phyloP scores from a whole-genome alignment of 2,329 filamentous ascomycete genomes.

The Parastagonospora nodorum region DNA sequence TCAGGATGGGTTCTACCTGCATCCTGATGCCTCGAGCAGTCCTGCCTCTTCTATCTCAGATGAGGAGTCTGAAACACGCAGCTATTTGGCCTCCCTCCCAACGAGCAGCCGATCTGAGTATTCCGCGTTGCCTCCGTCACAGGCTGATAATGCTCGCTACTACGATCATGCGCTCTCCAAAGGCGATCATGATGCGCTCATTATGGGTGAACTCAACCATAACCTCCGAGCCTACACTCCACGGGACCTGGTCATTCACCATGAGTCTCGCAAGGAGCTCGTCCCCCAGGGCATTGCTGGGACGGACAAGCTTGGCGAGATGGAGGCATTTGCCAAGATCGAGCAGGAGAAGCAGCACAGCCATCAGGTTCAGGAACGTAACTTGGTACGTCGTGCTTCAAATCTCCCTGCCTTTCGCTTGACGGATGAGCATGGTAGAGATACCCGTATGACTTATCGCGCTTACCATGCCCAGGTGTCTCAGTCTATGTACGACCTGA shows the following conservation, averaged over 20 bases:
- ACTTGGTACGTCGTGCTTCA: constrained; percentile 15
- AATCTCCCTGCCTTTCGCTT: constrained; percentile 8
- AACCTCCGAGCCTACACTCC: constrained; percentile 22
- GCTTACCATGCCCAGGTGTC: constrained; percentile 2
- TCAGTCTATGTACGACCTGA: constrained; percentile 7
- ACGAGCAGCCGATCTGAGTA: too few relatives aligned
- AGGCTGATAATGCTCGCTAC: constrained; percentile 16
- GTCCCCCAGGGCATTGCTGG: constrained; percentile 3
- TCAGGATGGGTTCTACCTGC: too few relatives aligned
- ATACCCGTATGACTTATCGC: constrained; percentile 1
- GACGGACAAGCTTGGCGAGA: constrained; percentile 11
- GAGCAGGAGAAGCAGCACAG: constrained; percentile 14
- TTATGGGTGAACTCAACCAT: constrained; percentile 20
- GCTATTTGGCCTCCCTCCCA: too few relatives aligned
- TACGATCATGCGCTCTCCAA: constrained; percentile 23
- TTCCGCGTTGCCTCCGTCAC: too few relatives aligned
- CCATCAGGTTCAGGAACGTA: constrained; percentile 2
- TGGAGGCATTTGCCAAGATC: constrained; percentile 6
- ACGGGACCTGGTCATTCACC: constrained; percentile 10
- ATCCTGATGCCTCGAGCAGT: too few relatives aligned
- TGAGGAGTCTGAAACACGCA: too few relatives aligned
- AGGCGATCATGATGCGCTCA: constrained; percentile 22
- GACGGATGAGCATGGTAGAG: constrained; percentile 2
- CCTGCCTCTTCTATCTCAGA: too few relatives aligned
- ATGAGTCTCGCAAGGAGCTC: constrained; percentile 13